Evolutionary conservation across 2,329 filamentous ascomycete genomes (phyloP).

Genomic region (Nemania serpens): DNA sequence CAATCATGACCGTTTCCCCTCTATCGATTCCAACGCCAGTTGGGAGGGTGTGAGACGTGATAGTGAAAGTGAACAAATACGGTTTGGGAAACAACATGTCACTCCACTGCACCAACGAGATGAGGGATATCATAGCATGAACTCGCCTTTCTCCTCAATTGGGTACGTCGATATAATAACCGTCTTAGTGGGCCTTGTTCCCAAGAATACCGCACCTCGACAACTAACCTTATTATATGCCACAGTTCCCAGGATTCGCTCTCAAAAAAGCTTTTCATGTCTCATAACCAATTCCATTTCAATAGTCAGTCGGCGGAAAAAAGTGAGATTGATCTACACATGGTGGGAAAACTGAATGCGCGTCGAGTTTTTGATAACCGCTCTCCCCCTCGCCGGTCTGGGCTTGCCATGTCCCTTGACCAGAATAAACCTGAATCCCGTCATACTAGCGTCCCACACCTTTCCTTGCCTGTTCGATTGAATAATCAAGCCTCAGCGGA

Average conservation of each 20-base stretch:
- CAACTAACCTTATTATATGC: conserved; percentile 13
- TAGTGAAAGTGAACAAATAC: conserved; percentile 31
- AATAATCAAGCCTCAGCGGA: conserved; percentile 50
- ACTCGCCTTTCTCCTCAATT: conserved; percentile 39
- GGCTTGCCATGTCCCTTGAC: conserved; percentile 50
- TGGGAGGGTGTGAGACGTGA: conserved; percentile 38
- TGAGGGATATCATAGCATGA: conserved; percentile 43
- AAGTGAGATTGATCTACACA: conserved; percentile 52
- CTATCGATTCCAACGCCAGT: conserved; percentile 39
- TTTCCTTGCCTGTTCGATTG: conserved; percentile 54
- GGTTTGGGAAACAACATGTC: conserved; percentile 30
- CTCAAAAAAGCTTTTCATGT: conserved; percentile 52
- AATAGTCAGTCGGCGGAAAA: conserved; percentile 41
- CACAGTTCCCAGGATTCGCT: conserved; percentile 50
- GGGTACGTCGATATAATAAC: conserved; percentile 29
- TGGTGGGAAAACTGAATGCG: conserved; percentile 62
- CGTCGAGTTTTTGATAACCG: conserved; percentile 50
- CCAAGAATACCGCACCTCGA: neutral
- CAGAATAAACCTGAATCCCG: conserved; percentile 46
- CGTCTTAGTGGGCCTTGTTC: neutral
- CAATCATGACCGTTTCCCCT: conserved; percentile 37
- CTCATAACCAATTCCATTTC: conserved; percentile 56
- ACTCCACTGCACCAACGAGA: conserved; percentile 36
- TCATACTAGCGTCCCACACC: conserved; percentile 43
- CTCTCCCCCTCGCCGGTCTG: conserved; percentile 50